phyloP scores from a whole-genome alignment of 805 yeast species.

The Sugiyamaella boreocaroliniensis region DNA sequence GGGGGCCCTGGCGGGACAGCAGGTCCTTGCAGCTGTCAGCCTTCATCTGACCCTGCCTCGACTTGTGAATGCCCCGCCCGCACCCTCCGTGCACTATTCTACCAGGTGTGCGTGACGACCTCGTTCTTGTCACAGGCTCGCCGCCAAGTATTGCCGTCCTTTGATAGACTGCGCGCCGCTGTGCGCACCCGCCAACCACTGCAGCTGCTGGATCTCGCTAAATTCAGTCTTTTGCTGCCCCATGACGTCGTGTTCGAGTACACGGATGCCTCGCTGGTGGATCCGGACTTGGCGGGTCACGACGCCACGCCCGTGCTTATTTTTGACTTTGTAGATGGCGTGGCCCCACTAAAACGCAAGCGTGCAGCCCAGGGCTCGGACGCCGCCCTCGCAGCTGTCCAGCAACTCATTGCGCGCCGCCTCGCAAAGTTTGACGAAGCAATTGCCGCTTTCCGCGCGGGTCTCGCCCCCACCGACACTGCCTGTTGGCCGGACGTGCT shows the following conservation, averaged over 20 bases:
- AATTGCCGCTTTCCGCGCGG: constrained; percentile 33
- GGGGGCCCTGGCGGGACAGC: too few species aligned
- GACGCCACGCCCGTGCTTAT: constrained; percentile 47
- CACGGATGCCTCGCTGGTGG: constrained; percentile 46
- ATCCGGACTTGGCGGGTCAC: constrained; percentile 35
- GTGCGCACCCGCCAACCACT: constrained; percentile 32
- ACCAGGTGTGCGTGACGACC: not conserved
- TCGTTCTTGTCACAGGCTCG: not conserved
- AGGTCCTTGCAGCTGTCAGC: too few species aligned
- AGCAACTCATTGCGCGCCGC: constrained; percentile 52
- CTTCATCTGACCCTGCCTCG: too few species aligned
- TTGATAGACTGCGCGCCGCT: constrained; percentile 46
- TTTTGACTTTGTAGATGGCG: constrained; percentile 63
- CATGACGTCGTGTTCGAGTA: constrained; percentile 64
- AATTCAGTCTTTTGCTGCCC: constrained; percentile 56
- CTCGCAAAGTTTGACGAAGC: constrained; percentile 44
- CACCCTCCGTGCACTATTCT: not conserved
- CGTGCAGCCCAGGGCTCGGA: not conserved
- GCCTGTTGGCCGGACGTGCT: not conserved
- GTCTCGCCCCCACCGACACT: not conserved
- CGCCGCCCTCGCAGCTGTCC: constrained; percentile 50
- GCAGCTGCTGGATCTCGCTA: constrained; percentile 48
- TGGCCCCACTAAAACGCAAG: not conserved
- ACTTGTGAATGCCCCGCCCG: not conserved
- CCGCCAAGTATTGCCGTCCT: constrained; percentile 48